phyloP scores from a whole-genome alignment of 1,284 basidiomycete species.

The Cryptococcus amylolentus region DNA sequence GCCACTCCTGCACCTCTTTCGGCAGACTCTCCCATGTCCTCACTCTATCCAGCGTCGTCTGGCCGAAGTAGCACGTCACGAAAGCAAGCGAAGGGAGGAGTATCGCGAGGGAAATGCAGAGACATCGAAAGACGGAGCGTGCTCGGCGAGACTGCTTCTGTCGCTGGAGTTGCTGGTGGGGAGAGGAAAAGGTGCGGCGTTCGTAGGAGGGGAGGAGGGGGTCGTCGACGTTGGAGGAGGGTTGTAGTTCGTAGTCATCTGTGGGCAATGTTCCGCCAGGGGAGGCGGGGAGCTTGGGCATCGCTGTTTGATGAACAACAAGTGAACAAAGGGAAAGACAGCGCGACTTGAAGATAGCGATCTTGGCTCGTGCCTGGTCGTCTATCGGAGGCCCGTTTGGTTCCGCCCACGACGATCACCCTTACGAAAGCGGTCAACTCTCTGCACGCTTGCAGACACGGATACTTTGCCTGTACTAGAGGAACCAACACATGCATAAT shows the following conservation, averaged over 20 bases:
- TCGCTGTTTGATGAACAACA: too few relatives aligned
- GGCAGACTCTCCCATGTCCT: constrained; percentile 33
- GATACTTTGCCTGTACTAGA: too few relatives aligned
- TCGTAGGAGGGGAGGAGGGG: constrained; percentile 44
- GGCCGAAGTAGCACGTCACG: constrained; percentile 26
- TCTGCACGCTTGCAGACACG: too few relatives aligned
- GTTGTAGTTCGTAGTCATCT: constrained; percentile 31
- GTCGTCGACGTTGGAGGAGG: constrained; percentile 19
- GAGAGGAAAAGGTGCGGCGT: constrained; percentile 5
- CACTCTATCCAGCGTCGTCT: constrained; percentile 21
- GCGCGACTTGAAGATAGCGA: too few relatives aligned
- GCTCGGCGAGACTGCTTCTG: constrained; percentile 4
- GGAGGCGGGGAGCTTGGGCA: not conserved
- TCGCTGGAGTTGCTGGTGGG: constrained; percentile 8
- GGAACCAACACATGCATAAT: too few relatives aligned
- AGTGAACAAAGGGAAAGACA: too few relatives aligned
- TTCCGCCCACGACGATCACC: too few relatives aligned
- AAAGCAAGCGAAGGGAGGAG: constrained; percentile 23
- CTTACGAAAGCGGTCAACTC: too few relatives aligned
- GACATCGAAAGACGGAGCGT: constrained; percentile 20
- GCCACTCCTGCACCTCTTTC: constrained; percentile 35
- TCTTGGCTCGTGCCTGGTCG: too few relatives aligned
- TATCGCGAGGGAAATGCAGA: constrained; percentile 26
- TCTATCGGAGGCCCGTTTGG: too few relatives aligned
- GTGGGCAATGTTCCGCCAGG: constrained; percentile 6